These are phyloP conservation scores for Anisodus acutangulus DNA, from an alignment of 257 asterid genomes.

Conservation along the genomic window DNA sequence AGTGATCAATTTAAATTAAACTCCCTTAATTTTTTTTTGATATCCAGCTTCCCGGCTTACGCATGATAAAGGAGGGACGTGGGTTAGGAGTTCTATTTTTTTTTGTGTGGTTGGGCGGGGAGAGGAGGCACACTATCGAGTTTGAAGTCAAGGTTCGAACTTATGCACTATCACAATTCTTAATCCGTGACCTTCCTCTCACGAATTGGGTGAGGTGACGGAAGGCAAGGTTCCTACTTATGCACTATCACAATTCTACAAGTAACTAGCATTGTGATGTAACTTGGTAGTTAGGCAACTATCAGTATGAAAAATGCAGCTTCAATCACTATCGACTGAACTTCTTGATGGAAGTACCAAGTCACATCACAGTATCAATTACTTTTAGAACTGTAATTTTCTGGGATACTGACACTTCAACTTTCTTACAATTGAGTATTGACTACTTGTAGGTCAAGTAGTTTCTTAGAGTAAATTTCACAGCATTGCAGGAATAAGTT, in stretches of 20 bases:
- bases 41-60: too few relatives aligned
- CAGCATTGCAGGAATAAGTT: neutral
- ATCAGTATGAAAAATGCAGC: neutral
- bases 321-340: neutral
- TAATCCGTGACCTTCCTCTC: neutral
- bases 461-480: neutral
- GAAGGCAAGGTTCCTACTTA: too few relatives aligned
- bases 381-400: neutral
- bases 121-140: too few relatives aligned
- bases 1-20: conserved; percentile 24
- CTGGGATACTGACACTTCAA: neutral
- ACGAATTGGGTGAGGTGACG: too few relatives aligned
- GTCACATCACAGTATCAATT: neutral
- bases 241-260: neutral
- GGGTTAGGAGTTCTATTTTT: too few relatives aligned
- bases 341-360: neutral
- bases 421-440: neutral
- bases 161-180: too few relatives aligned
- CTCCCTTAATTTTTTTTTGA: neutral
- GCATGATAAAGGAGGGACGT: neutral
- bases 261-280: neutral
- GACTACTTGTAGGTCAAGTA: conserved; percentile 18
- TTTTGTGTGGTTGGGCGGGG: too few relatives aligned
- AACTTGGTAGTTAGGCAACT: neutral
- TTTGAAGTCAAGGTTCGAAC: too few relatives aligned